Conservation (phyloP, 2,329 filamentous ascomycete genomes). For the Tolypocladium ovalisporum region DNA sequence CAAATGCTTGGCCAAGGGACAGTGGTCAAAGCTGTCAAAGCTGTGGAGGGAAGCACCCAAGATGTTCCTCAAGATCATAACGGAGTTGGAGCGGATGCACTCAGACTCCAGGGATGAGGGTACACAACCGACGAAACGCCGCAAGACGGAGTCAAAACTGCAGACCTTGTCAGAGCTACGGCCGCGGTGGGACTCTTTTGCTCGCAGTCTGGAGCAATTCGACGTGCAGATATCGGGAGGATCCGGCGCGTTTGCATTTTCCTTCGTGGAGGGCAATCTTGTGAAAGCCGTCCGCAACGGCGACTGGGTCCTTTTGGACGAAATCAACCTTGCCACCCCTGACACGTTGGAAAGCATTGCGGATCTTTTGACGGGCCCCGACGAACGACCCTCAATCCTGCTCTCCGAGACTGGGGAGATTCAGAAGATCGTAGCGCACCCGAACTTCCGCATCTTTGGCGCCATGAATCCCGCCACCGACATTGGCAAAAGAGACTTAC, state of each 20-base stretch:
- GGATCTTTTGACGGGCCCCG: conserved; percentile 68
- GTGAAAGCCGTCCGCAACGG: conserved; percentile 93
- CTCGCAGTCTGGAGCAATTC: conserved; percentile 62
- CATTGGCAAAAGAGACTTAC: conserved; percentile 88
- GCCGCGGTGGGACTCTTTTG: conserved; percentile 72
- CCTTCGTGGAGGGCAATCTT: conserved; percentile 91
- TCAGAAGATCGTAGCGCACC: conserved; percentile 78
- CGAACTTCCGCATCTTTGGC: conserved; percentile 90
- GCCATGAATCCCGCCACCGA: conserved; percentile 99
- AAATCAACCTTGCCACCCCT: conserved; percentile 91
- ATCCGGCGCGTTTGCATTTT: conserved; percentile 75
- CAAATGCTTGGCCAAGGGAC: conserved; percentile 68
- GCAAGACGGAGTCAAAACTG: conserved; percentile 56
- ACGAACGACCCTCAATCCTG: conserved; percentile 67
- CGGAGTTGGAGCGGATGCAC: conserved; percentile 37
- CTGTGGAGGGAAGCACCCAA: conserved; percentile 83
- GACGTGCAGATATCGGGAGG: conserved; percentile 67
- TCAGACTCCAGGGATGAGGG: conserved; percentile 20
- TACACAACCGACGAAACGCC: conserved; percentile 57
- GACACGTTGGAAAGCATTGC: conserved; percentile 92
- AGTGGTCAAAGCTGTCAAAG: conserved; percentile 79
- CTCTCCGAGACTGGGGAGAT: conserved; percentile 91
- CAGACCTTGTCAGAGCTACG: conserved; percentile 46
- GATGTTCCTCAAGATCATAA: conserved; percentile 67
- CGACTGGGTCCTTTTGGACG: conserved; percentile 93